Evolutionary conservation across 371 early-diverging fungal genomes (phyloP).

Genomic region (Mucor piriformis): DNA sequence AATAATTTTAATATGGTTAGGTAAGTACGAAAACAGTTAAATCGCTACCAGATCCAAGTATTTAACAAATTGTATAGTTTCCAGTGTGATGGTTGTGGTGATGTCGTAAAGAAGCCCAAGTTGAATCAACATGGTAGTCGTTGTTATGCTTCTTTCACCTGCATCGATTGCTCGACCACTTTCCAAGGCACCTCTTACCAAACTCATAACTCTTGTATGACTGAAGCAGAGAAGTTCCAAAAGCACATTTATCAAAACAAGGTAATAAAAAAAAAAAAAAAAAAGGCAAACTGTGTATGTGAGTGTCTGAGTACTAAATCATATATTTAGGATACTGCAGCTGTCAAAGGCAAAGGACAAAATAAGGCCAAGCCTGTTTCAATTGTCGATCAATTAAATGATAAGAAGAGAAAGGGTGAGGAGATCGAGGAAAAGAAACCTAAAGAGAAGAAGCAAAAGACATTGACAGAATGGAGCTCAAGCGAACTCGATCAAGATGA

Average conservation of each 20-base stretch:
- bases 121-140: constrained; percentile 79
- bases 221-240: constrained; percentile 92
- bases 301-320: background rate
- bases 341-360: constrained; percentile 31
- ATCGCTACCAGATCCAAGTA: background rate
- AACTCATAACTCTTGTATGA: constrained; percentile 84
- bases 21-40: background rate
- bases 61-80: no score
- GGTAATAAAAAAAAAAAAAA: constrained; percentile 29
- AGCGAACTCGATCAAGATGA: constrained; percentile 33
- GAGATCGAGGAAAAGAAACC: constrained; percentile 21
- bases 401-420: constrained; percentile 50
- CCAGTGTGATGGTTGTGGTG: constrained; percentile 88
- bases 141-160: constrained; percentile 87
- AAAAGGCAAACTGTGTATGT: background rate
- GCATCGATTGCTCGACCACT: constrained; percentile 90
- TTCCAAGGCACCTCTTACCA: constrained; percentile 81
- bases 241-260: constrained; percentile 64
- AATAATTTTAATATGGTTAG: constrained; percentile 22
- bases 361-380: constrained; percentile 45
- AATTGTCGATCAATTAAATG: constrained; percentile 64
- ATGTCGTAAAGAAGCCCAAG: constrained; percentile 91
- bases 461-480: constrained; percentile 28
- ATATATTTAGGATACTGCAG: background rate
- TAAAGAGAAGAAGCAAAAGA: constrained; percentile 32